Evolutionary conservation across 148 eudicot genomes (phyloP), one percentile per base, ranked within the genome.

Genomic region (Rhododendron ferrugineum): DNA sequence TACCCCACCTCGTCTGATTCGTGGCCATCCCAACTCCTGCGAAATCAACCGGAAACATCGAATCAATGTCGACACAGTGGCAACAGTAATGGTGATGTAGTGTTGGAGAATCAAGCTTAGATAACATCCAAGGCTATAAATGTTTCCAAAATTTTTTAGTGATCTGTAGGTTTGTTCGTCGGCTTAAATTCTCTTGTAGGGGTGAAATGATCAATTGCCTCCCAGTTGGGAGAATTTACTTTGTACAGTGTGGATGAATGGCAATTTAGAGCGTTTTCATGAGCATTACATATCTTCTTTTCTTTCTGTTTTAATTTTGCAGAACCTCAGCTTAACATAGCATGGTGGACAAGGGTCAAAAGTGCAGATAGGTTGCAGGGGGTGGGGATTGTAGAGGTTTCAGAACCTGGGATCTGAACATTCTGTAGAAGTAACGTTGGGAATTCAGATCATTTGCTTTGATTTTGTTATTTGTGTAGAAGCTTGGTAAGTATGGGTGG

Each of bases 1-100:
- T 96, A 96, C 87, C 98, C 98, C 5, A 89, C 94, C 1, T 85
- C 92, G 0, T 88, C 90, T 16, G 98, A 94, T 87, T 91, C 92
- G 32, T 96, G 98, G 98, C 92, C 98, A 22, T 85, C 90, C 84
- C 92, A 92, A 80, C 88, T 96, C 84, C 91, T 96, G 23, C 88
- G 86, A 54, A 88, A 92, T 86, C 89, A 85, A 72, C 88, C 88
- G 6, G 88, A 88, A 64, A 74, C 64, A 74, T 75, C 70, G 6
- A 13, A 84, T 26, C 80, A 44, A 8, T 52, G 60, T 56, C 15
- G 32, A n/a, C 28, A 34, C 82, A n/a, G 80, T 44, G 20, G 46
- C 83, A 50, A 60, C 26, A 30, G 36, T 74, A 81, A 50, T 46
- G 4, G 64, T 40, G 73, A 79, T 34, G 26, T 70, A 81, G 70